Evolutionary conservation across 768 basidiomycete genomes (phyloP), one percentile per base, ranked within the genome.

Genomic region (Collybia sordida): DNA sequence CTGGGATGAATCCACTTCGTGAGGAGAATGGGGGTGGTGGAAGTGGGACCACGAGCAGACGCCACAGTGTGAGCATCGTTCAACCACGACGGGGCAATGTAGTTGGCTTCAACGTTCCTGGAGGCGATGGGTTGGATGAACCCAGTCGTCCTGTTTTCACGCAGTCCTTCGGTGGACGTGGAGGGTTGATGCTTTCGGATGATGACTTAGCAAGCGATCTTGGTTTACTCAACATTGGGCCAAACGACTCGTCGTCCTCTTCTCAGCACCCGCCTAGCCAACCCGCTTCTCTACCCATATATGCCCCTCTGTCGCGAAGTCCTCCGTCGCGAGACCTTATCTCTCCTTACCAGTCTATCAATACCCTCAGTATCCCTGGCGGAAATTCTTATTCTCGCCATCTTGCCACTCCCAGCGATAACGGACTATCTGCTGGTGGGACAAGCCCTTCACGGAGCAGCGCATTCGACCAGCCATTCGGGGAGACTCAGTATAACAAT

Each of bases 21-120:
- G 84, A 85, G 52, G 82, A 86, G 64, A 80, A 79, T 42, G 83
- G 81, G 5, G 74, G 73, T 28, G 74, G 73, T 14, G 85, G 84
- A 0, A 92, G 90, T 57, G 91, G 90, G 2, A 87, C 89, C 4
- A 90, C 91, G 6, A 91, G 88, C 56, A 72, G 91, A 31, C 73
- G 91, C 17, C 90, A 93, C 55, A 90, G 88, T 51, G 90, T 93
- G 57, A 88, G 85, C 53, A 81, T 91, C 58, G 88, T 91, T 11
- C 90, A 89, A 62, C 87, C 88, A 0, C 75, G 86, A 4, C 69
- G 86, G 42, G 72, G 82, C 4, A 80, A 80, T 47, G 71, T 86
- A 42, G 80, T 86, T 12, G 88, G 87, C 2, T 90, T 90, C 67
- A 83, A 79, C 53, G 83, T 77, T 1, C 79, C 84, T 0, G 79